Conservation (phyloP, 192 early-diverging fungal genomes). For the Anaeromyces robustus region DNA sequence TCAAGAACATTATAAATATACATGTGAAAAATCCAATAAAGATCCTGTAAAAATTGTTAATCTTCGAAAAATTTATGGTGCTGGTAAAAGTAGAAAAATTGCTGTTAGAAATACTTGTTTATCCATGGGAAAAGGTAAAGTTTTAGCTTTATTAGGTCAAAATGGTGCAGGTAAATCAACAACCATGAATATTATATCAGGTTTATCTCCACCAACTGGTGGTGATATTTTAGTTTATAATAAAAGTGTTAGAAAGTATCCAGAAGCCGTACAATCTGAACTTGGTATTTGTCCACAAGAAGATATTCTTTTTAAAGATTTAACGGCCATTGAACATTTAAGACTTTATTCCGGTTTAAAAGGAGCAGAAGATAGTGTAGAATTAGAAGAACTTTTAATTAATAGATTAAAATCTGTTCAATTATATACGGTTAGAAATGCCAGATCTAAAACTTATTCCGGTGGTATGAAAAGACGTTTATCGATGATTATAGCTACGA, state of each 20-base stretch:
- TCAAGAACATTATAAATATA: too few relatives aligned
- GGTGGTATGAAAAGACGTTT: conserved; percentile 58
- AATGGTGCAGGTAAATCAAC: too few relatives aligned
- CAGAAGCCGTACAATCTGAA: conserved; percentile 46
- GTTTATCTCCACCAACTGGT: conserved; percentile 35
- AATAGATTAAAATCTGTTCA: conserved; percentile 49
- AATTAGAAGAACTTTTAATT: conserved; percentile 24
- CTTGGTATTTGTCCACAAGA: conserved; percentile 67
- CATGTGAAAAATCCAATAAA: conserved; percentile 2
- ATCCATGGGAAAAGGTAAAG: too few relatives aligned
- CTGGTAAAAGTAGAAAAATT: too few relatives aligned
- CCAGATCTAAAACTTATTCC: conserved; percentile 1
- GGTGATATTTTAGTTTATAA: conserved; percentile 57
- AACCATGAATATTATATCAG: too few relatives aligned
- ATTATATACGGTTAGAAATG: conserved; percentile 44
- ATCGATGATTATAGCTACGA: too few relatives aligned
- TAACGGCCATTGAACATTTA: conserved; percentile 59
- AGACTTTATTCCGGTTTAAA: conserved; percentile 57
- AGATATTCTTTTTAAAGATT: conserved; percentile 58
- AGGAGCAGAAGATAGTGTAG: conserved; percentile 21
- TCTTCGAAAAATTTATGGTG: conserved; percentile 33
- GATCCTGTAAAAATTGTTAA: conserved; percentile 30
- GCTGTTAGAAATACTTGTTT: too few relatives aligned
- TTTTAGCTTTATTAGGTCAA: conserved; percentile 44
- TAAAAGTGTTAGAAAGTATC: conserved; percentile 30